Base-by-base conservation (phyloP, 768 basidiomycete genomes). In the Lentinula boryana region DNA sequence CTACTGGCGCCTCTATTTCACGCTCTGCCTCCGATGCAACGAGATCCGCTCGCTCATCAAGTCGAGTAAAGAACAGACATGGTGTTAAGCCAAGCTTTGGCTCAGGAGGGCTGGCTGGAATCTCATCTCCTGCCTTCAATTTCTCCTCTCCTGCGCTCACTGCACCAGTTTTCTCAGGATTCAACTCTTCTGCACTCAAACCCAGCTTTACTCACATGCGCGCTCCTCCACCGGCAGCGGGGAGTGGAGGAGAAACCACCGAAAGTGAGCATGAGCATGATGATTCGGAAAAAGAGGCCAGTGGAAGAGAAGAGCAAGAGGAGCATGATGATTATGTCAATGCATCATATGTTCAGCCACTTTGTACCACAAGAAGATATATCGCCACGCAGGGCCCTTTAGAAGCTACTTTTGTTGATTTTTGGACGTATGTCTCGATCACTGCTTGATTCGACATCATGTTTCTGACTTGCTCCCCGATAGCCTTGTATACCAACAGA, bases 311-410 rank as follows among this genome's bases (percentile, higher is more conserved):
- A 8, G 27, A 43, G 40, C 23, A 9, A 16, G 70, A 72, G 18
- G 83, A 86, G 35, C 83, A 82, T 44, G 88, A 89, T 64, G 95
- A 98, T 70, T 98, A 98, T 70, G 87, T 98, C 72, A 98, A 98
- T 69, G 96, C 96, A 9, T 96, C 93, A 32, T 91, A 88, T 68
- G 88, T 98, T 38, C 92, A 92, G 70, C 93, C 95, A 2, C 74
- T 93, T 18, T 88, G 88, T 2, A 95, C 95, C 0, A 78, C 74
- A 33, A 84, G 85, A 70, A 82, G 88, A 52, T 98, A 96, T 68
- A 97, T 98, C 60, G 96, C 95, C 3, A 97, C 96, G 2, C 96
- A 98, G 70, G 96, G 96, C 4, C 96, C 95, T 4, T 75, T 98
- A 8, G 89, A 89, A 9, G 84, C 90, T 31, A 98, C 96, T 0